phyloP scores from a whole-genome alignment of 768 basidiomycete species.

The Gymnopilus junonius region DNA sequence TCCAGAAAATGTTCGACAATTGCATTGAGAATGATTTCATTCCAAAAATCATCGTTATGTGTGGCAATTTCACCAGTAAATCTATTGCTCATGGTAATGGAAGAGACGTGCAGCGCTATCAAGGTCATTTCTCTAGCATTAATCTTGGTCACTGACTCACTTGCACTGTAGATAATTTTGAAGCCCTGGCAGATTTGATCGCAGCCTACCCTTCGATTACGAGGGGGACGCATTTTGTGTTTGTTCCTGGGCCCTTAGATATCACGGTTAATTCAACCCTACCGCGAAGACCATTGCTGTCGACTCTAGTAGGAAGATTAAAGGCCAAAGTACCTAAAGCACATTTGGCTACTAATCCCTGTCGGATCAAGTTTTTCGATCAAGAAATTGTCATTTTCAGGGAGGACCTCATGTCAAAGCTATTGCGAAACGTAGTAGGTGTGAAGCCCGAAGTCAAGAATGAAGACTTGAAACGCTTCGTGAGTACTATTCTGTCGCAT shows the following conservation, averaged over 20 bases:
- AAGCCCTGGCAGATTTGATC: constrained; percentile 84
- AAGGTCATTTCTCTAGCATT: constrained; percentile 54
- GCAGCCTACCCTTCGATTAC: constrained; percentile 79
- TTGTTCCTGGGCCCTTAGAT: constrained; percentile 95
- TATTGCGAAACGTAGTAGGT: constrained; percentile 90
- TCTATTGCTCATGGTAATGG: constrained; percentile 81
- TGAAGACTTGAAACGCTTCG: constrained; percentile 87
- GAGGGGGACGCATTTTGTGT: constrained; percentile 84
- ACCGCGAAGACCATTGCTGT: constrained; percentile 82
- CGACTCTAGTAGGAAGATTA: constrained; percentile 72
- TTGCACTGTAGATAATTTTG: constrained; percentile 73
- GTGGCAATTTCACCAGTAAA: constrained; percentile 92
- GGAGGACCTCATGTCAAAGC: constrained; percentile 91
- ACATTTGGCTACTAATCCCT: constrained; percentile 89
- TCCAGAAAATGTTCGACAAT: constrained; percentile 88
- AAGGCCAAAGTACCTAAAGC: constrained; percentile 76
- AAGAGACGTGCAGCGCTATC: constrained; percentile 81
- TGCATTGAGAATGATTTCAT: constrained; percentile 87
- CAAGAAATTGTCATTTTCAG: constrained; percentile 95
- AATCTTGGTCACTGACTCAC: not conserved
- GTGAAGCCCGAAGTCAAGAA: constrained; percentile 81
- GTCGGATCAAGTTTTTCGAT: constrained; percentile 91
- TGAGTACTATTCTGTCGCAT: constrained; percentile 40
- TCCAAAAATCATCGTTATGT: constrained; percentile 88
- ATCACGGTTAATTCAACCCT: constrained; percentile 79